Base-by-base conservation (phyloP, 2,329 filamentous ascomycete genomes). In the Pseudocercospora eumusae region DNA sequence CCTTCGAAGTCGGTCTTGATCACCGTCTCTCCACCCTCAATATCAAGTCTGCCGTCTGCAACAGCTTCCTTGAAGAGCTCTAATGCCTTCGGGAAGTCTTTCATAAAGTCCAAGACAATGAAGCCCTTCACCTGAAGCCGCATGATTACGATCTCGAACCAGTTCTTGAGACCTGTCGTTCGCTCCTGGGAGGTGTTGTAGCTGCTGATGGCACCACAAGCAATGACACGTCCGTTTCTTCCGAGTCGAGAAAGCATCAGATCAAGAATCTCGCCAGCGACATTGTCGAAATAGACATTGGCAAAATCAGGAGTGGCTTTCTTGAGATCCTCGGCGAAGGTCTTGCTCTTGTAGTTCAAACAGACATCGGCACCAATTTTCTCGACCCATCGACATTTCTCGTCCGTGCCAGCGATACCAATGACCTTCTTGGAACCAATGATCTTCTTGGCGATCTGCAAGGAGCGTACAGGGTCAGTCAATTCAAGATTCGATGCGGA, bases 281-380 rank as follows among this genome's bases (percentile, higher is more conserved):
- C 86, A 77, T 91, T 91, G 75, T 91, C 88, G 73, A 86, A 91
- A 76, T 86, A 91, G 13, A 91, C 86, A 88, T 84, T 80, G 1
- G 82, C 82, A 66, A 78, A 81, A 21, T 64, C 65, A 10, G 69
- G 68, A 4, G 67, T 90, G 3, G 60, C 81, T 9, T 76, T 75
- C 61, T 73, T 72, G 1, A 85, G 74, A 23, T 84, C 77, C 57
- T 79, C 68, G 44, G 75, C 74, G 66, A 84, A 85, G 2, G 74
- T 73, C 0, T 76, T 61, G 6, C 74, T 74, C 68, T 83, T 83
- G 73, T 86, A 86, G 74, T 86, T 83, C 60, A 86, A 66, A 67
- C 82, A 84, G 6, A 79, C 71, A 68, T 86, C 82, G 6, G 81
- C 82, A 6, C 83, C 83, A 0, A 85, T 75, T 50, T 72, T 73